phyloP scores from a whole-genome alignment of 352 stramenopile species.

The Globisporangium spiculum region DNA sequence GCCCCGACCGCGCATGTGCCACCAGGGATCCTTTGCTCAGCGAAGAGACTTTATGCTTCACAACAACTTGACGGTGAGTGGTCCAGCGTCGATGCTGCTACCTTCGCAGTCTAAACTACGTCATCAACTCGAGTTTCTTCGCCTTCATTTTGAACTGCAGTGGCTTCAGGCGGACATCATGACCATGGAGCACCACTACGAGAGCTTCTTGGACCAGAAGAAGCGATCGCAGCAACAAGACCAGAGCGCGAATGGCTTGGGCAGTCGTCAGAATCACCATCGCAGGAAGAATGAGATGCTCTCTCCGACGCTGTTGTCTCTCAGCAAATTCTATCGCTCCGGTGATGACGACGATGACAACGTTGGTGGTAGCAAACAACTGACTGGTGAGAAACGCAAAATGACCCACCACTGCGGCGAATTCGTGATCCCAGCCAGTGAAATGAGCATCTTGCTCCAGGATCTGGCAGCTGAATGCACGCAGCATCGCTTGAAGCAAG shows the following conservation, averaged over 20 bases:
- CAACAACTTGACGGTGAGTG: neutral
- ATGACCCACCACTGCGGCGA: neutral
- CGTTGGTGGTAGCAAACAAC: neutral
- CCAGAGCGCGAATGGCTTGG: neutral
- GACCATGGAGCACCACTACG: slow-evolving; percentile 41
- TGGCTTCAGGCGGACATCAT: slow-evolving; percentile 45
- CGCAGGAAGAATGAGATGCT: neutral
- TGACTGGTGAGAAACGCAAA: neutral
- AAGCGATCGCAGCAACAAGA: slow-evolving; percentile 24
- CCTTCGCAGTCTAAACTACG: slow-evolving; percentile 1
- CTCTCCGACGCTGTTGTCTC: slow-evolving; percentile 4
- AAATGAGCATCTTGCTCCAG: slow-evolving; percentile 20
- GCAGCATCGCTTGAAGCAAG: slow-evolving; percentile 1
- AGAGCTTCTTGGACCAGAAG: slow-evolving; percentile 37
- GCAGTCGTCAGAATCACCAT: neutral
- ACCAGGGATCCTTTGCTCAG: slow-evolving; percentile 1
- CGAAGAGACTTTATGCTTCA: neutral
- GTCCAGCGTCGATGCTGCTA: neutral
- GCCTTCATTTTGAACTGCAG: slow-evolving; percentile 34
- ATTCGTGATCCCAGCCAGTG: slow-evolving; percentile 20
- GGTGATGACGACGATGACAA: neutral
- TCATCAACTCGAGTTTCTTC: slow-evolving; percentile 29
- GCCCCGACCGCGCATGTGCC: neutral
- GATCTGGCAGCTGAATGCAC: slow-evolving; percentile 8
- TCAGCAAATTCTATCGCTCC: slow-evolving; percentile 14